Conservation (phyloP, 305 asterid species). For the Ilex paraguariensis region DNA sequence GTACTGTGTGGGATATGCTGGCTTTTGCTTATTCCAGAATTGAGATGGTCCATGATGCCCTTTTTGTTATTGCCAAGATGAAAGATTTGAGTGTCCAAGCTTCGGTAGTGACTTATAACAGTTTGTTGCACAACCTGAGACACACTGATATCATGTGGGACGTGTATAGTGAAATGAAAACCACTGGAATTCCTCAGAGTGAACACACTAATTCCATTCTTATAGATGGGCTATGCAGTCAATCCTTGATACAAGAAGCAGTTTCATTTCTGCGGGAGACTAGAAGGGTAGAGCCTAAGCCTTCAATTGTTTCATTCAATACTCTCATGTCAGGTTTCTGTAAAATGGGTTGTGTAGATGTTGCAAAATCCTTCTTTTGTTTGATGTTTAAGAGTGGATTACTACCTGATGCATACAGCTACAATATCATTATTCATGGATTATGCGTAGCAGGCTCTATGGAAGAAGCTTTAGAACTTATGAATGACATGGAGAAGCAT, state of each 20-base stretch:
- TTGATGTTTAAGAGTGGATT: slow-evolving; percentile 69
- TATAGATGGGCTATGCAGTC: slow-evolving; percentile 63
- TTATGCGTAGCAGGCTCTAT: slow-evolving; percentile 60
- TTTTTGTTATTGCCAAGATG: slow-evolving; percentile 60
- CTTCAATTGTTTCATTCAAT: slow-evolving; percentile 52
- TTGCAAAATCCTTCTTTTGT: slow-evolving; percentile 63
- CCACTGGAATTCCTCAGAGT: slow-evolving; percentile 38
- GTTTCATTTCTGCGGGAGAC: slow-evolving; percentile 40
- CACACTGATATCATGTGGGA: slow-evolving; percentile 48
- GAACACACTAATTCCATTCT: slow-evolving; percentile 55
- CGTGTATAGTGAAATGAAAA: slow-evolving; percentile 44
- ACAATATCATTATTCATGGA: slow-evolving; percentile 70
- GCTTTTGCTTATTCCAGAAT: slow-evolving; percentile 54
- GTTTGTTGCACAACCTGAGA: slow-evolving; percentile 58
- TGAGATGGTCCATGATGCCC: slow-evolving; percentile 67
- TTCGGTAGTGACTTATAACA: slow-evolving; percentile 56
- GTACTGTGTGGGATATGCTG: slow-evolving; percentile 69
- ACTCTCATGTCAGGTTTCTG: slow-evolving; percentile 66
- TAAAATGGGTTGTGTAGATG: slow-evolving; percentile 53
- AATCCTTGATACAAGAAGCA: slow-evolving; percentile 61
- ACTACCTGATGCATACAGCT: slow-evolving; percentile 62
- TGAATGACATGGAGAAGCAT: slow-evolving; percentile 59
- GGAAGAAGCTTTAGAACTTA: slow-evolving; percentile 64
- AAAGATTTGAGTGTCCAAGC: slow-evolving; percentile 50
- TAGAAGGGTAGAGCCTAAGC: slow-evolving; percentile 35